Conservation (phyloP, 2,329 filamentous ascomycete genomes). For the Leptodontidium sp. region DNA sequence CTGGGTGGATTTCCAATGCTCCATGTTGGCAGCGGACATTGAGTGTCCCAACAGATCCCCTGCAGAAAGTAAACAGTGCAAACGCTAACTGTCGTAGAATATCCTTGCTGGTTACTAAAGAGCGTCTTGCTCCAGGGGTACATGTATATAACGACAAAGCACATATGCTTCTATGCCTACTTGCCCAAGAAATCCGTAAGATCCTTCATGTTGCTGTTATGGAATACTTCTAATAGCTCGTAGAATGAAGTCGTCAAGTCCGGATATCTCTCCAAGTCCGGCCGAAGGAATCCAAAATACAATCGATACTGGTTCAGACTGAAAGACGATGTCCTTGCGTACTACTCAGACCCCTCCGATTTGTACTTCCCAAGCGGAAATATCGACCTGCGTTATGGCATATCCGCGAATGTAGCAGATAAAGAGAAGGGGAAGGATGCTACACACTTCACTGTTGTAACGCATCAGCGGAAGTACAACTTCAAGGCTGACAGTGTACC, state of each 20-base stretch:
- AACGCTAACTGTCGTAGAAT: slow-evolving; percentile 64
- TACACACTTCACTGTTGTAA: slow-evolving; percentile 81
- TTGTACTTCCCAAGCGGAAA: slow-evolving; percentile 92
- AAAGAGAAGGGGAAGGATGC: slow-evolving; percentile 77
- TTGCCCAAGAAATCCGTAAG: slow-evolving; percentile 89
- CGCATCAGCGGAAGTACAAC: slow-evolving; percentile 82
- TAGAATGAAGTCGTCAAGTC: slow-evolving; percentile 82
- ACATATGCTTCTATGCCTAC: slow-evolving; percentile 97
- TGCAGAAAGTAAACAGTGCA: neutral
- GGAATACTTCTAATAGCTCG: slow-evolving; percentile 43
- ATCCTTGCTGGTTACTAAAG: slow-evolving; percentile 91
- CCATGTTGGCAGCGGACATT: neutral
- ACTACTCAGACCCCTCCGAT: slow-evolving; percentile 84
- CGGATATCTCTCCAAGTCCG: slow-evolving; percentile 87
- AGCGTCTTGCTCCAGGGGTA: slow-evolving; percentile 93
- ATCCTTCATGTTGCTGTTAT: slow-evolving; percentile 13
- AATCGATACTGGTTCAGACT: slow-evolving; percentile 92
- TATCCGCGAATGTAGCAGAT: slow-evolving; percentile 81
- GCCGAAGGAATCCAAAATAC: slow-evolving; percentile 86
- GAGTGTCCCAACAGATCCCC: neutral
- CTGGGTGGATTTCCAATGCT: neutral
- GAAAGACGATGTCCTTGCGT: slow-evolving; percentile 90
- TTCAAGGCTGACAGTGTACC: slow-evolving; percentile 88
- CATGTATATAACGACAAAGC: slow-evolving; percentile 91
- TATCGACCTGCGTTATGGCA: slow-evolving; percentile 90